phyloP scores from a whole-genome alignment of 2,329 filamentous ascomycete species.

The Hortaea sp. region DNA sequence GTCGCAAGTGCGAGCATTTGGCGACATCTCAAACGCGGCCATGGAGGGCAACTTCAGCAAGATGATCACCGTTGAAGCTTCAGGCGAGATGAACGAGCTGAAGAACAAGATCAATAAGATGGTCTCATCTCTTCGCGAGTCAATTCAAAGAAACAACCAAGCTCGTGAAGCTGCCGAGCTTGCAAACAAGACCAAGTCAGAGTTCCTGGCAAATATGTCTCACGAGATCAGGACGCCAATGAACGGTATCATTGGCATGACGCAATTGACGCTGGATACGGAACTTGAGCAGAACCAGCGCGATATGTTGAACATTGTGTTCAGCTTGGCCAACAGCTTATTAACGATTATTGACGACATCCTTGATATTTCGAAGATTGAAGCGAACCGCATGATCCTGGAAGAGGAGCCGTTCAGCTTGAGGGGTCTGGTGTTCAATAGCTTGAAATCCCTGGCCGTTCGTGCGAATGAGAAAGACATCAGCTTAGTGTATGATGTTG shows the following conservation, averaged over 20 bases:
- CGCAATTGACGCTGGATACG: conserved; percentile 87
- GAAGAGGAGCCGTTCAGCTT: conserved; percentile 96
- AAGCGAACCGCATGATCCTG: conserved; percentile 95
- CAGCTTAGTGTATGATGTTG: conserved; percentile 85
- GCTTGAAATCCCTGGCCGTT: conserved; percentile 90
- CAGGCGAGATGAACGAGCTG: conserved; percentile 97
- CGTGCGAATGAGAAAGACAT: conserved; percentile 94
- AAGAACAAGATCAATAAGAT: conserved; percentile 99
- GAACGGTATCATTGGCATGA: conserved; percentile 98
- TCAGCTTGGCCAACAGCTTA: conserved; percentile 90
- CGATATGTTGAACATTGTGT: conserved; percentile 97
- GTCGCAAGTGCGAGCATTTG: conserved; percentile 93
- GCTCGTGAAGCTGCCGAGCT: conserved; percentile 92
- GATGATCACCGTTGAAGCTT: conserved; percentile 91
- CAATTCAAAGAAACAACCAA: conserved; percentile 91
- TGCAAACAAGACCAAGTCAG: conserved; percentile 96
- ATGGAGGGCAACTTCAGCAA: conserved; percentile 97
- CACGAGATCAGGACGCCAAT: conserved; percentile 97
- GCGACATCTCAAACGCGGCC: conserved; percentile 94
- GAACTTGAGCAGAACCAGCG: conserved; percentile 87
- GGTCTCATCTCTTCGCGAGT: conserved; percentile 90
- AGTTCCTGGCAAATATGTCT: conserved; percentile 97
- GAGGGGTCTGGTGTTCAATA: conserved; percentile 91
- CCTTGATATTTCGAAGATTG: conserved; percentile 64
- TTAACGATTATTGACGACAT: conserved; percentile 90